A percentile compares a stretch with the other conserved stretches of the same genome.
Evolutionary conservation across 2,329 filamentous ascomycete species (phyloP).

Genomic region (Waltergamsia citrina): DNA sequence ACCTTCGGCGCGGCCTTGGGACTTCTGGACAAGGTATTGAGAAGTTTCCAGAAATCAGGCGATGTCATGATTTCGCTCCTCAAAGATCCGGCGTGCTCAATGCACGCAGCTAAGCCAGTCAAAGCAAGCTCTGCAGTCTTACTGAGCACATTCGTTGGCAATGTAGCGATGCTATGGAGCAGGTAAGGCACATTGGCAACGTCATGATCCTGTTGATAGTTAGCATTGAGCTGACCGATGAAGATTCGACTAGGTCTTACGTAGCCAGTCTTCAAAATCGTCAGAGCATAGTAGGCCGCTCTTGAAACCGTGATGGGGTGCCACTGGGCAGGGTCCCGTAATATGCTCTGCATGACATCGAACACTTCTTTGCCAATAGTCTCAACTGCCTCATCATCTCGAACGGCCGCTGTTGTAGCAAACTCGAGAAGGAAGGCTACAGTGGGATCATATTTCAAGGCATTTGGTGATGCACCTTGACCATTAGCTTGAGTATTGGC

Average conservation of each 20-base stretch:
- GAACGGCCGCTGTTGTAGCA: constrained; percentile 70
- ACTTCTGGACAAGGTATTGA: constrained; percentile 64
- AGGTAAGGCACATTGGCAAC: constrained; percentile 88
- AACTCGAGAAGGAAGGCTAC: constrained; percentile 88
- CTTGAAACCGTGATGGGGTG: constrained; percentile 80
- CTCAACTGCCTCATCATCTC: constrained; percentile 64
- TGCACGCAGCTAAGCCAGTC: constrained; percentile 70
- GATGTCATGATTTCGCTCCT: constrained; percentile 92
- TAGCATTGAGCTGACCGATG: constrained; percentile 10
- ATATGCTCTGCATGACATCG: constrained; percentile 68
- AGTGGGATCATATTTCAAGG: constrained; percentile 71
- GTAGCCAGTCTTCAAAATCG: constrained; percentile 74
- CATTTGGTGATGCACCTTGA: constrained; percentile 14
- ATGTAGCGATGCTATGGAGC: constrained; percentile 82
- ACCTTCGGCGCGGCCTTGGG: constrained; percentile 65
- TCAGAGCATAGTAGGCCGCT: constrained; percentile 78
- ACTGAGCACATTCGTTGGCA: constrained; percentile 67
- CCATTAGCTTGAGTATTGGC: constrained; percentile 51
- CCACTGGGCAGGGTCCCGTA: constrained; percentile 69
- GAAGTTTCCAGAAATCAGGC: constrained; percentile 91
- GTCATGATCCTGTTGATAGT: constrained; percentile 58
- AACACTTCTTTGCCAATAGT: constrained; percentile 71
- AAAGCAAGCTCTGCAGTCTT: constrained; percentile 69
- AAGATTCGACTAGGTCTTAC: constrained; percentile 41
- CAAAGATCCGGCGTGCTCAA: constrained; percentile 66